Evolutionary conservation across 2,329 filamentous ascomycete genomes (phyloP), one percentile per base, ranked within the genome.

Genomic region (Cordyceps cateniannulata): DNA sequence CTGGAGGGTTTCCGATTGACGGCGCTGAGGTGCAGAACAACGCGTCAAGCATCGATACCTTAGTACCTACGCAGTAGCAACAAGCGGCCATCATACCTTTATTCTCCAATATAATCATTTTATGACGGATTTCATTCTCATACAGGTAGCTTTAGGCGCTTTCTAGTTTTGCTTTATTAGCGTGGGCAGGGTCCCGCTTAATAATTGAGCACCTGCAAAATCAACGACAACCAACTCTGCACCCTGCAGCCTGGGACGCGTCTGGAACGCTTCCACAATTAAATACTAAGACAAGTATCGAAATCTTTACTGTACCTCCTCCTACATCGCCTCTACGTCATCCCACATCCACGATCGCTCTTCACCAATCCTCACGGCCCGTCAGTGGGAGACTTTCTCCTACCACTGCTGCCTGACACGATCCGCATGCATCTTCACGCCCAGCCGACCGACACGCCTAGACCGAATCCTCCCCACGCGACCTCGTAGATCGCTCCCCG

Each of bases 401-500:
- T 12, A 9, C 45, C 18, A n/a, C 35, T 8, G 12, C 14, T 35
- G n/a, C n/a, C n/a, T 18, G 12, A 48, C 20, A n/a, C 38, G 18
- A 54, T 18, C 24, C 42, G n/a, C 38, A 54, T 59, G 56, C 35
- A 44, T 51, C 24, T 16, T 51, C 27, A 40, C 29, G 29, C 16
- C 16, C 35, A 22, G 18, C 16, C 25, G 40, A 25, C 42, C 18
- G 42, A 14, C n/a, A 7, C n/a, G 4, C 20, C 8, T n/a, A 44
- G 52, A 42, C 12, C 42, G 32, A 9, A 35, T 8, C 27, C 6
- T 3, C 53, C 12, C 51, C 27, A 40, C 42, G 20, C 18, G 50
- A 24, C 54, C 62, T 63, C 64, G 63, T 65, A 64, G 65, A 50
- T 58, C 48, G 62, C 63, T 44, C 55, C 45, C 53, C n/a, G n/a